Base-by-base conservation (phyloP, 2,329 filamentous ascomycete genomes). In the Phialocephala subalpina region DNA sequence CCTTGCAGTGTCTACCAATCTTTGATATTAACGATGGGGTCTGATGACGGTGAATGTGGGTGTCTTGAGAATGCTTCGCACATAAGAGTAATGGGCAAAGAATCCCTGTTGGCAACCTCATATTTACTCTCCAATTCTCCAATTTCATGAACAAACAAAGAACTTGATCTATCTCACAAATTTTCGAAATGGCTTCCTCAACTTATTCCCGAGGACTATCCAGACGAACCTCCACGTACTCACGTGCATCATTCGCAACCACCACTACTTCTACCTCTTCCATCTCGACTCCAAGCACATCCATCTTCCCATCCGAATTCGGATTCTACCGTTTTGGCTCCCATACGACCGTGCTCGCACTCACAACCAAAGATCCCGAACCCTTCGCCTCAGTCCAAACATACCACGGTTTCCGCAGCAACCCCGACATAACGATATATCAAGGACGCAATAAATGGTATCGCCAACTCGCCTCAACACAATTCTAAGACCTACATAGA, bases 321-420 rank as follows among this genome's bases (percentile, higher is more conserved):
- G 49, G 49, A 16, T 33, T 53, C 25, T 53, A 53, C 11, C 49
- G 49, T 25, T 29, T 33, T 11, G 27, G 25, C 3, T 33, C 49
- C 7, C 14, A 22, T 2, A 16, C 49, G 8, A 53, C 22, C 22
- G 18, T 27, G 7, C 45, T 53, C 22, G 22, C 49, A 18, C 49
- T 53, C 49, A 29, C 49, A 53, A 53, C 22, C 9, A 53, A 27
- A 29, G 49, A 53, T 16, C 49, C 49, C 25, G 11, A 27, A 1
- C 49, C 49, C 25, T 53, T 53, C 49, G 49, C 49, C 12, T 11
- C 6, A 16, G 18, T 53, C 49, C 49, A 53, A 53, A 53, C 25
- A 18, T 29, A 53, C 9, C 11, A 18, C 25, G 49, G 14, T 14
- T 33, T 53, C 18, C 25, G 27, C 7, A 33, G 25, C 22, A 27